Evolutionary conservation across 352 stramenopile genomes (phyloP), one percentile per base, ranked within the genome.

Genomic region (Phytophthora sp.): DNA sequence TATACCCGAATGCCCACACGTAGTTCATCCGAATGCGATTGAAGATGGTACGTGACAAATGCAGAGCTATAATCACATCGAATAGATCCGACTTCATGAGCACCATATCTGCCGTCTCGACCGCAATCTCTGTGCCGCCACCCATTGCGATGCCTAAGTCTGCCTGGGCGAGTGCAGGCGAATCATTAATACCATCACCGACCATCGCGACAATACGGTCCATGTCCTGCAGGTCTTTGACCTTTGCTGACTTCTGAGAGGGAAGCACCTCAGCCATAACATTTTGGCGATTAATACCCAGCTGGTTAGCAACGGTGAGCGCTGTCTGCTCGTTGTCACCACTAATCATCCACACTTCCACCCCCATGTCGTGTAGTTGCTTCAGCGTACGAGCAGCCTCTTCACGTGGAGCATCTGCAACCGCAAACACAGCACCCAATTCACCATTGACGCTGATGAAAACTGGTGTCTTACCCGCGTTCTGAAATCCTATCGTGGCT

Each of bases 101-200:
- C 68, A 94, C 82, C 71, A 99, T 96, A 42, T 94, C 95, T 0
- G 96, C 96, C 21, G 97, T 96, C 75, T 99, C 97, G 13, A 98
- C 89, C 3, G 97, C 97, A 60, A 99, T 98, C 55, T 99, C 92
- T n/a, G 95, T 98, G 24, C 96, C 97, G 41, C 82, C 89, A 10
- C 95, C 96, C 30, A 98, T 92, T 12, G 95, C 95, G 31, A 99
- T 97, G 3, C 97, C 98, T 12, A 99, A 74, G 69, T 99, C 89
- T 4, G 97, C 96, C 72, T 98, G 87, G 5, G 96, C 96, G 5
- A 99, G 72, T 5, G 97, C 97, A 13, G 97, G 97, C 5, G 95
- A 97, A 74, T 99, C 98, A 72, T 99, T 99, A 65, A 99, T 95
- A 26, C 96, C 97, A 62, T 99, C 96, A 9, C 96, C 96, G 10